Evolutionary conservation across 2,329 filamentous ascomycete genomes (phyloP).

Genomic region (Fusarium sp.): DNA sequence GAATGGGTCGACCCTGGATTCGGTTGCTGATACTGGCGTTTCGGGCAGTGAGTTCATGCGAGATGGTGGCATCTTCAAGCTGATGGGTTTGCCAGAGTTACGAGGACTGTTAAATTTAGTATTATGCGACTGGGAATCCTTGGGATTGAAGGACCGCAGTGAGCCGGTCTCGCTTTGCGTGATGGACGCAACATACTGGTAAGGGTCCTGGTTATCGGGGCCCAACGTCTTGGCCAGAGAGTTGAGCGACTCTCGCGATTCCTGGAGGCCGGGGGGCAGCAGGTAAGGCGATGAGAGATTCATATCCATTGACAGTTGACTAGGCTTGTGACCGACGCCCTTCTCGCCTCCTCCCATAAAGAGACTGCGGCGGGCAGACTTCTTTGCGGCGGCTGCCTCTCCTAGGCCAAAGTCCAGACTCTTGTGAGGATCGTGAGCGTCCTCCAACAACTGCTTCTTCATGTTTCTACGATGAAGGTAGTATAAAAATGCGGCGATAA

Average conservation of each 20-base stretch:
- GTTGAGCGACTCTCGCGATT: conserved; percentile 87
- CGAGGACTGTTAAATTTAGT: conserved; percentile 58
- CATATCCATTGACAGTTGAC: conserved; percentile 78
- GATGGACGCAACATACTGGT: conserved; percentile 73
- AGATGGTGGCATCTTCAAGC: conserved; percentile 49
- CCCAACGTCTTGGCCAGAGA: conserved; percentile 83
- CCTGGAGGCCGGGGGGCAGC: conserved; percentile 83
- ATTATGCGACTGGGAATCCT: conserved; percentile 61
- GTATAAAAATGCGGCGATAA: conserved; percentile 75
- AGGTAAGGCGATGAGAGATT: conserved; percentile 88
- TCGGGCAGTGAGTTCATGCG: conserved; percentile 60
- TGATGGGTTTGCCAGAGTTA: conserved; percentile 48
- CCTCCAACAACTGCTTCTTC: conserved; percentile 79
- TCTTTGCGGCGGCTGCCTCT: conserved; percentile 50
- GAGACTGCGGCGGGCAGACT: conserved; percentile 52
- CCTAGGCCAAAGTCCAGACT: conserved; percentile 92
- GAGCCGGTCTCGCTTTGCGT: conserved; percentile 68
- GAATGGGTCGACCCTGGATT: conserved; percentile 54
- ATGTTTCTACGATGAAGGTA: conserved; percentile 84
- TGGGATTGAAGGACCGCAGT: conserved; percentile 63
- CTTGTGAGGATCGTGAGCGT: conserved; percentile 86
- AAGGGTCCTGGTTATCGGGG: conserved; percentile 85
- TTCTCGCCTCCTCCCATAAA: conserved; percentile 67
- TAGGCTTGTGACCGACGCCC: conserved; percentile 55
- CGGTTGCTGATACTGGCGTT: conserved; percentile 52